Evolutionary conservation across 2,329 filamentous ascomycete genomes (phyloP).

Genomic region (Aspergillus aculeatinus): DNA sequence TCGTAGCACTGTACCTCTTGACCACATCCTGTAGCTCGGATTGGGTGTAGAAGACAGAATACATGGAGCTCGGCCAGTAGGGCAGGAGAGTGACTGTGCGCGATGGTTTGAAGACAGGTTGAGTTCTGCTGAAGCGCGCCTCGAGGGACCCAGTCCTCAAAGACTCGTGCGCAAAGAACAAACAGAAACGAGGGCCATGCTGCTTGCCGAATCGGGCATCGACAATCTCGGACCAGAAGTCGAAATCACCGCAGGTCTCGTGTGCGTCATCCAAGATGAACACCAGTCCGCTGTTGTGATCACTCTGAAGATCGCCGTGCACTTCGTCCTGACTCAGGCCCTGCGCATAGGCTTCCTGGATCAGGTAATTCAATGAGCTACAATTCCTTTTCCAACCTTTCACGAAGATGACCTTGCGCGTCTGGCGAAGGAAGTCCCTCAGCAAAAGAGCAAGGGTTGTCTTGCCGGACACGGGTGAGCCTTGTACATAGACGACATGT

Average conservation of each 20-base stretch:
- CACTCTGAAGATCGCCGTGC: neutral
- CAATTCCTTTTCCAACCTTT: neutral
- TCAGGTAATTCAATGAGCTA: neutral
- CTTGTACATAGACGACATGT: neutral
- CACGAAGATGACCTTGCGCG: neutral
- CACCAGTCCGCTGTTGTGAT: neutral
- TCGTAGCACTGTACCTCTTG: no score
- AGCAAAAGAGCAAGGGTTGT: neutral
- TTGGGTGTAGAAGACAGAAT: no score
- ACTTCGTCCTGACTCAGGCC: neutral
- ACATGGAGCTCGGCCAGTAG: no score
- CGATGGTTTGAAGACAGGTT: no score
- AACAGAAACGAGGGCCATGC: neutral
- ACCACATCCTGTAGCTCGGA: no score
- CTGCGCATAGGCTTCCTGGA: neutral
- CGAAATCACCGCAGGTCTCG: neutral
- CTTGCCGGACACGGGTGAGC: neutral
- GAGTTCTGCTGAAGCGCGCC: no score
- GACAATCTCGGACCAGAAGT: neutral
- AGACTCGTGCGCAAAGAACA: neutral
- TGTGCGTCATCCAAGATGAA: neutral
- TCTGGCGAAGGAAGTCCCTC: neutral
- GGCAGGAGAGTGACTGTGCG: no score
- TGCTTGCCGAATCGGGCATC: neutral
- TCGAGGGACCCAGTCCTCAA: no score